These are phyloP conservation scores for Crucihimalaya himalaica DNA, from an alignment of 345 rosid species.

Conservation along the genomic window DNA sequence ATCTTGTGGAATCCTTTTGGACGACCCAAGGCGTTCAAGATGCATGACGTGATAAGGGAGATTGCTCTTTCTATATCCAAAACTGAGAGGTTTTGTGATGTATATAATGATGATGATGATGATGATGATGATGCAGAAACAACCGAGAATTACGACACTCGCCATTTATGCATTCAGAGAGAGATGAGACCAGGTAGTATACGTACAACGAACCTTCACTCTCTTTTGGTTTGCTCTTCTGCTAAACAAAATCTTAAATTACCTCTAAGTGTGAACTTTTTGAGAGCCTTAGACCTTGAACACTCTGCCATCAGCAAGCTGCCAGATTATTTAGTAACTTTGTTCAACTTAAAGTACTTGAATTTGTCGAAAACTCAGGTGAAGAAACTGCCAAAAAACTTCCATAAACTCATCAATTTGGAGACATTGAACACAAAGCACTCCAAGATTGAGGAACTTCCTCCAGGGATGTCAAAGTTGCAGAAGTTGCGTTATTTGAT, in stretches of 20 bases:
- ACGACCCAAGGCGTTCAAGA: constrained; percentile 37
- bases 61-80: constrained; percentile 42
- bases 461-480: constrained; percentile 35
- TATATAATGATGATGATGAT: constrained; percentile 13
- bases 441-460: constrained; percentile 41
- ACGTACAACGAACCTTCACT: constrained; percentile 30
- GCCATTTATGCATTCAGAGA: constrained; percentile 39
- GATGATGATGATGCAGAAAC: constrained; percentile 15
- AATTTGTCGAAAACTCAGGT: constrained; percentile 43
- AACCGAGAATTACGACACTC: constrained; percentile 7
- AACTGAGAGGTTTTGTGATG: constrained; percentile 36
- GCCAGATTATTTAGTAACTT: constrained; percentile 23
- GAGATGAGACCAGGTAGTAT: constrained; percentile 10
- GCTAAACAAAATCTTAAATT: constrained; percentile 1
- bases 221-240: constrained; percentile 39
- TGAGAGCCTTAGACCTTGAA: constrained; percentile 46
- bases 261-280: constrained; percentile 25
- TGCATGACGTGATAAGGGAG: constrained; percentile 51
- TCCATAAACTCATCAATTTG: constrained; percentile 38
- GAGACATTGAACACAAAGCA: constrained; percentile 35
- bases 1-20: constrained; percentile 35
- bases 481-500: constrained; percentile 36
- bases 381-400: constrained; percentile 38
- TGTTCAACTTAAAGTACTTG: constrained; percentile 48
- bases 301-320: constrained; percentile 33